Percentiles rank a stretch among this genome's conserved stretches.
These are phyloP conservation scores for Xenoacremonium recifei DNA, from an alignment of 2,329 filamentous ascomycete genomes.

Conservation along the genomic window DNA sequence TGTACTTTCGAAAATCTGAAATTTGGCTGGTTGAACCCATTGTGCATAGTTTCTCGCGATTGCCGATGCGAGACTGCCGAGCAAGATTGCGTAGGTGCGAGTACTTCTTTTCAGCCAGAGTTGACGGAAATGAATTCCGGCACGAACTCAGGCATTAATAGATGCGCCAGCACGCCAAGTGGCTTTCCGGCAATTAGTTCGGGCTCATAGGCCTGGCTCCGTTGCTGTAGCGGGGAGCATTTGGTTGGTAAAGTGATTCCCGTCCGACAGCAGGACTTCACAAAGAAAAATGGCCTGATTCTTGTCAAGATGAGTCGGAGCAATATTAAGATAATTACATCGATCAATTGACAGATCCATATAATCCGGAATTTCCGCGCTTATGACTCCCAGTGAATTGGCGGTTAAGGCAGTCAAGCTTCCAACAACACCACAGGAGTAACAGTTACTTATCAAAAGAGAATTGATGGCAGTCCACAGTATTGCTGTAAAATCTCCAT, in stretches of 20 bases:
- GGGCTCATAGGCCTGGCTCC: not conserved
- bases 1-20: slow-evolving; percentile 13
- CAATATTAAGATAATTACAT: not conserved
- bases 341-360: not conserved
- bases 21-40: not conserved
- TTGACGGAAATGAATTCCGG: not conserved
- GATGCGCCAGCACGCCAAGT: not conserved
- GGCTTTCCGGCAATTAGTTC: not conserved
- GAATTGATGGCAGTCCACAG: not conserved
- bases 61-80: not conserved
- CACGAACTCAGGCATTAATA: not conserved
- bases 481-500: not conserved
- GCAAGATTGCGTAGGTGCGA: slow-evolving; percentile 4
- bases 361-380: not conserved
- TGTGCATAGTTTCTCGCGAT: slow-evolving; percentile 1
- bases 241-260: not conserved
- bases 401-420: not conserved
- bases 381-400: not conserved
- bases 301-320: not conserved
- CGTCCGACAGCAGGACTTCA: not conserved
- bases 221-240: not conserved
- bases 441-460: not conserved
- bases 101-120: not conserved
- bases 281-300: not conserved
- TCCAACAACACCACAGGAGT: not conserved